Base-by-base conservation (phyloP, 345 rosid species). In the Tarenaya hassleriana region DNA sequence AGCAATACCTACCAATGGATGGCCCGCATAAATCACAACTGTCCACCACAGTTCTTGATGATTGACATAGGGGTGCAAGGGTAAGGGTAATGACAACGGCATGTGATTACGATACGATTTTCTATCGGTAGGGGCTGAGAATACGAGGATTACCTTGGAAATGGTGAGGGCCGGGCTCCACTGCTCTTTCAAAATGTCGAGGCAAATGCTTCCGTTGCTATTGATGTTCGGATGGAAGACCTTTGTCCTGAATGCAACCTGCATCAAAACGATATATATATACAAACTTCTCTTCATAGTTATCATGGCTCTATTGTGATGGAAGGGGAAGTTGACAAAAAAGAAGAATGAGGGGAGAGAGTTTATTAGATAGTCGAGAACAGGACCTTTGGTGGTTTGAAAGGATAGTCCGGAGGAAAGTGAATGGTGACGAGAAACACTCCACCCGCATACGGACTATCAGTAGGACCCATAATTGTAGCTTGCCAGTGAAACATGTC, bases 401-500 rank as follows among this genome's bases (percentile, higher is more conserved):
- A 78, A 2, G 83, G 83, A 60, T 78, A 75, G 67, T 78, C 83
- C 7, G 80, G 80, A 62, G 83, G 83, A 63, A 78, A 78, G 59
- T 78, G 80, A 57, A 78, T 75, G 27, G 84, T 78, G 4, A 78
- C 76, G 38, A 75, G 76, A 62, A 78, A 78, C 18, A 75, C 84
- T 16, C 84, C 80, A 4, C 84, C 80, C 0, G 80, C 63, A 27
- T 72, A 78, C n/a, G 84, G 84, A 58, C 84, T 78, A 9, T 75
- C 84, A 0, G 80, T 66, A 4, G 84, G 84, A 62, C 84, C 84
- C 84, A 78, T 78, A 43, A 78, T 78, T 32, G 84, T 78, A 32
- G 80, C 83, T 75, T 78, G 80, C 80, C 83, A 78, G 42, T 78
- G 80, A 34, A 78, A 78, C 83, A 78, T 73, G 58, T 78, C 84